These are phyloP conservation scores for Edaphochlamys debaryana DNA, from an alignment of 139 green algal genomes.

Conservation along the genomic window DNA sequence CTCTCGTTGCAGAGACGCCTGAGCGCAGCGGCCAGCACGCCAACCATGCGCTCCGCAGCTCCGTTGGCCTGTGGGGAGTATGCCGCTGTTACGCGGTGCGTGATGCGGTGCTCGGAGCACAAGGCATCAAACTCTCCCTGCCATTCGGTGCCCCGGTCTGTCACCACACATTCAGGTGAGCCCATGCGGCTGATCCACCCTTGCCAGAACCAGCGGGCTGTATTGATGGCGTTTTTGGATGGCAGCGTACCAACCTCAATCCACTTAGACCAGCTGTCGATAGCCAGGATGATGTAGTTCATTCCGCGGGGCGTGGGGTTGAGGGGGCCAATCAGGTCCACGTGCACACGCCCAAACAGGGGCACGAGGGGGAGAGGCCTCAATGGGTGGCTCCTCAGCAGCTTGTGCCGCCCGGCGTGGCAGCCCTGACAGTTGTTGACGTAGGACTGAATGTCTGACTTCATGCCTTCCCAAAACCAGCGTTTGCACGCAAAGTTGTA, in stretches of 20 bases:
- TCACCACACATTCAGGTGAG: not conserved
- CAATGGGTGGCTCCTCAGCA: not conserved
- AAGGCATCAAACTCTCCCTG: not conserved
- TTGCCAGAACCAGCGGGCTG: not conserved
- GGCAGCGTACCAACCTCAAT: not conserved
- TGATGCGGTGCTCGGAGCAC: not conserved
- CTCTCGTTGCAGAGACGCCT: not conserved
- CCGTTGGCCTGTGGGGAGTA: slow-evolving; percentile 11
- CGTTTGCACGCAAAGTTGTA: not conserved
- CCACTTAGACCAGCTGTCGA: slow-evolving; percentile 22
- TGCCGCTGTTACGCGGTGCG: not conserved
- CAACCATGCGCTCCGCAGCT: not conserved
- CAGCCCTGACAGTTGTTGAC: not conserved
- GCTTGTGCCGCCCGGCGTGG: not conserved
- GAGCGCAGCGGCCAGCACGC: not conserved
- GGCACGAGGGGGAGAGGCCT: not conserved
- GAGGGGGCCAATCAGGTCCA: not conserved
- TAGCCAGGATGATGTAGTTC: not conserved
- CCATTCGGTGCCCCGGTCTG: slow-evolving; percentile 7
- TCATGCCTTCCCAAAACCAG: slow-evolving; percentile 4
- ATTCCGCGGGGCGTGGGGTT: not conserved
- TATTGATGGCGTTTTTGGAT: not conserved
- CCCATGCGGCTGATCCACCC: not conserved
- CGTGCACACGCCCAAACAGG: not conserved
- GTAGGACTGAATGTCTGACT: not conserved